A percentile compares a stretch with the other conserved stretches of the same genome.
phyloP scores from a whole-genome alignment of 352 stramenopile genomes.

The Proteromonas lacertae region DNA sequence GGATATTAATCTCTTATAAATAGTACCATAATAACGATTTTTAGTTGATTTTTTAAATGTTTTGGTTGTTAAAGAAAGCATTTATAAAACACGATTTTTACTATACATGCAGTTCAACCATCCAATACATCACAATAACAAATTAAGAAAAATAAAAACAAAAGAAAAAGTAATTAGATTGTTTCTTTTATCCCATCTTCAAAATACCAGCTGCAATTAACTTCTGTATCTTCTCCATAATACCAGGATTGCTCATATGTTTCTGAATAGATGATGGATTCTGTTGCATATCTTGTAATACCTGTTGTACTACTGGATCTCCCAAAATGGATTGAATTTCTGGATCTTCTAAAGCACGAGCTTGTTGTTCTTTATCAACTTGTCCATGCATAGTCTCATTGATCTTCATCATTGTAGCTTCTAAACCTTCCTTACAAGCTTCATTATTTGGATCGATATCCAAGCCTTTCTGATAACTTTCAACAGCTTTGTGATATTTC shows the following conservation, averaged over 20 bases:
- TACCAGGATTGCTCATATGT: constrained; percentile 60
- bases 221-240: constrained; percentile 92
- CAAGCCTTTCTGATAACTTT: constrained; percentile 79
- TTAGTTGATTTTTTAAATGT: too few relatives aligned
- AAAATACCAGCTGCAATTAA: constrained; percentile 87
- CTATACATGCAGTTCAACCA: too few relatives aligned
- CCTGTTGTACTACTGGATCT: constrained; percentile 85
- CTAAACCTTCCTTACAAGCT: constrained; percentile 71
- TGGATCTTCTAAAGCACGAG: constrained; percentile 88
- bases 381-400: constrained; percentile 32
- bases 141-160: too few relatives aligned
- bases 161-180: too few relatives aligned
- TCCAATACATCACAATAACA: too few relatives aligned
- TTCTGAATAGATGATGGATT: constrained; percentile 49
- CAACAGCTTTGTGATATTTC: constrained; percentile 90
- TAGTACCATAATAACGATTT: too few relatives aligned
- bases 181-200: constrained; percentile 24
- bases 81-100: too few relatives aligned
- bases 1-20: too few relatives aligned
- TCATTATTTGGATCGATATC: constrained; percentile 62
- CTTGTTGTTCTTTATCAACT: constrained; percentile 69
- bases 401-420: constrained; percentile 63
- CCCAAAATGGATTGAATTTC: constrained; percentile 87
- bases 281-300: constrained; percentile 82
- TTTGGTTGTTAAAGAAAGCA: too few relatives aligned